Conservation (phyloP, 2,329 filamentous ascomycete species). For the Exophiala calicioides region DNA sequence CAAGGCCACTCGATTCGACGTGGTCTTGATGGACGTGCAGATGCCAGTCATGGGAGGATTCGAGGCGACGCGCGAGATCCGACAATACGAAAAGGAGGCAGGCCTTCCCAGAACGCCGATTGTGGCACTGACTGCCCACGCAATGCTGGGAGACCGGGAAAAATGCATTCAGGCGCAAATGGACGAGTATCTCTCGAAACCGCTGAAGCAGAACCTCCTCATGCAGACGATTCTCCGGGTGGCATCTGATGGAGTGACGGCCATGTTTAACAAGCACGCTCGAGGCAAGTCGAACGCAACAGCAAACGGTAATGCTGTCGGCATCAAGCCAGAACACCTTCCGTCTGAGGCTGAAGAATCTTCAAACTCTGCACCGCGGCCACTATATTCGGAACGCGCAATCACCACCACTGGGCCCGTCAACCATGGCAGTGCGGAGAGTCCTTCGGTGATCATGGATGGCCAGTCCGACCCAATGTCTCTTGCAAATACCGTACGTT, state of each 20-base stretch:
- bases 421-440: slow-evolving; percentile 58
- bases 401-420: slow-evolving; percentile 68
- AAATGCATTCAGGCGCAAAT: slow-evolving; percentile 98
- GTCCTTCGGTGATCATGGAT: slow-evolving; percentile 62
- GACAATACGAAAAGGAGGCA: slow-evolving; percentile 85
- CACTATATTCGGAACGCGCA: slow-evolving; percentile 62
- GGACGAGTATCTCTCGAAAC: slow-evolving; percentile 98
- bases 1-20: slow-evolving; percentile 88
- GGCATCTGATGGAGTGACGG: slow-evolving; percentile 75
- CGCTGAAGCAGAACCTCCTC: slow-evolving; percentile 92
- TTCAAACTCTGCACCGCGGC: slow-evolving; percentile 39
- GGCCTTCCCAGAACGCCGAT: slow-evolving; percentile 85
- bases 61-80: slow-evolving; percentile 93
- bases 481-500: slow-evolving; percentile 23
- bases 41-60: slow-evolving; percentile 99
- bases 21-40: slow-evolving; percentile 98
- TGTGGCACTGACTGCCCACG: slow-evolving; percentile 93
- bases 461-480: slow-evolving; percentile 61
- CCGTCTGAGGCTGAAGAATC: not conserved
- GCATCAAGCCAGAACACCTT: slow-evolving; percentile 3
- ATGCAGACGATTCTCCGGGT: slow-evolving; percentile 98
- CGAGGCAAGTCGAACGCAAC: slow-evolving; percentile 42
- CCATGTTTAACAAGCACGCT: slow-evolving; percentile 71
- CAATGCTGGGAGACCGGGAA: slow-evolving; percentile 97
- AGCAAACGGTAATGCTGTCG: slow-evolving; percentile 6